Evolutionary conservation across 2,329 filamentous ascomycete species (phyloP).

Genomic region (Verticillium dahliae): DNA sequence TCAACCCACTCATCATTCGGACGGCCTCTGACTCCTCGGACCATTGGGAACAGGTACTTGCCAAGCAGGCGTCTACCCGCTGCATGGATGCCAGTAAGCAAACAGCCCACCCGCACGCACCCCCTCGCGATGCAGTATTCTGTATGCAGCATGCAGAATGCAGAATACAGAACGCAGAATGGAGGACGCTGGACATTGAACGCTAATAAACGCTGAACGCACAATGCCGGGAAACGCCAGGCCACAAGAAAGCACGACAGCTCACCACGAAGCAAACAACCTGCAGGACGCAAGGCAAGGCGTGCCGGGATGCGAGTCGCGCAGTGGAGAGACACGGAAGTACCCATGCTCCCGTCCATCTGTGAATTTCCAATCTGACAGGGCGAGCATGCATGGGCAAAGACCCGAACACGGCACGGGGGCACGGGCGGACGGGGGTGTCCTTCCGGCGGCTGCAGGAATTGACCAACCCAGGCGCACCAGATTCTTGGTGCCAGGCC

Average conservation of each 20-base stretch:
- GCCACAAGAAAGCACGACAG: too few species aligned
- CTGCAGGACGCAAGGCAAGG: background rate
- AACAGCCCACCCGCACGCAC: background rate
- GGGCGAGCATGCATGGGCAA: background rate
- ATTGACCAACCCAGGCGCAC: background rate
- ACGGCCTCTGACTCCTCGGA: background rate
- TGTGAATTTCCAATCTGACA: background rate
- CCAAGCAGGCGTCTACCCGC: background rate
- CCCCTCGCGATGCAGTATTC: background rate
- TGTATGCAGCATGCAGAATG: background rate
- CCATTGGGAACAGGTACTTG: background rate
- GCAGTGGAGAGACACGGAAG: background rate
- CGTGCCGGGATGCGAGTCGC: background rate
- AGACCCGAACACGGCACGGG: background rate
- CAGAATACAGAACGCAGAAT: background rate
- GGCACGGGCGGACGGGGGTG: background rate
- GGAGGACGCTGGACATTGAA: too few species aligned
- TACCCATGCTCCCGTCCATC: background rate
- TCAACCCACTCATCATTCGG: background rate
- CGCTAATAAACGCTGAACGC: too few species aligned
- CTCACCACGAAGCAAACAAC: too few species aligned
- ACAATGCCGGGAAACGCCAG: too few species aligned
- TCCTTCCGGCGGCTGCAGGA: background rate
- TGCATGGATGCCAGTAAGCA: background rate
- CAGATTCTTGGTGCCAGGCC: background rate